Evolutionary conservation across 148 eudicot species (phyloP).

Genomic region (Rhododendron vialii): DNA sequence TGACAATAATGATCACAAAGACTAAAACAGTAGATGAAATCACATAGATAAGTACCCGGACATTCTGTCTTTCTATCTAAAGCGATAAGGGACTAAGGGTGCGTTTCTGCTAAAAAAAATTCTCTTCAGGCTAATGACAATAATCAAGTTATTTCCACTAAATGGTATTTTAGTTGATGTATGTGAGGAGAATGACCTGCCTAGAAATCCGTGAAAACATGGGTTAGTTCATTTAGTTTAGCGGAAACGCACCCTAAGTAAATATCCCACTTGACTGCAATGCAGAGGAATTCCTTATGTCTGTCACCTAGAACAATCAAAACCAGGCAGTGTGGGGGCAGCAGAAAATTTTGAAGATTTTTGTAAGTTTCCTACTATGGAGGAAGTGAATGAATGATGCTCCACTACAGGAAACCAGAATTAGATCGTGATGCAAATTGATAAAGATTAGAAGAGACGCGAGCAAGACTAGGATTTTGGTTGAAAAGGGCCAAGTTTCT

Average conservation of each 20-base stretch:
- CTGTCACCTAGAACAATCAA: not conserved
- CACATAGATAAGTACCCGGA: not conserved
- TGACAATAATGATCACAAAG: not conserved
- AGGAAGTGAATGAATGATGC: not conserved
- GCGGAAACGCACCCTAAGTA: not conserved
- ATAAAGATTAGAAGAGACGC: not conserved
- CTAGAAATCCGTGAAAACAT: no score
- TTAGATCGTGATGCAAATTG: not conserved
- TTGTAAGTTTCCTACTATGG: not conserved
- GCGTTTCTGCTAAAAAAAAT: no score
- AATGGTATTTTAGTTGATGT: no score
- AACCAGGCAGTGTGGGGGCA: not conserved
- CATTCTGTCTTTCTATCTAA: not conserved
- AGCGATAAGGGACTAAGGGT: not conserved
- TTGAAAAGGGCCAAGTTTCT: not conserved
- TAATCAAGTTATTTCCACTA: no score
- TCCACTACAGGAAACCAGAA: not conserved
- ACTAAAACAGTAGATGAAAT: not conserved
- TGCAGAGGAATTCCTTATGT: not conserved
- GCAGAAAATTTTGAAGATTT: not conserved
- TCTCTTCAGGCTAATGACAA: no score
- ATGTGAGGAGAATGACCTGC: no score
- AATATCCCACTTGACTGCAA: not conserved
- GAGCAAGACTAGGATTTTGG: not conserved
- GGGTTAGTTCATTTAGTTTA: no score